Evolutionary conservation across 306 rosid genomes (phyloP), one percentile per base, ranked within the genome.

Genomic region (Prunus fruticosa): DNA sequence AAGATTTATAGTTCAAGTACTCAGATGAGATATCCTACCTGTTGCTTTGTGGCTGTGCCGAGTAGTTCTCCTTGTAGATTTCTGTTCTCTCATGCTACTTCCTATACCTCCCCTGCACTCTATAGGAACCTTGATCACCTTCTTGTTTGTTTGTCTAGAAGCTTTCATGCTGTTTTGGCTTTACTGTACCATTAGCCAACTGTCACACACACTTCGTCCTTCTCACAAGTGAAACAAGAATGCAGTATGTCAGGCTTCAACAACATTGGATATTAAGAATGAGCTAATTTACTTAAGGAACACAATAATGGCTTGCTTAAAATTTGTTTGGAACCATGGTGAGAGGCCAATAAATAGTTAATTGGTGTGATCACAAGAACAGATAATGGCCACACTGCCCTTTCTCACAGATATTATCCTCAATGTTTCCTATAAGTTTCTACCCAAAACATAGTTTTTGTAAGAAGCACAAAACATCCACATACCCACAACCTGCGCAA

Each of bases 91-190:
- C 54, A 5, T 49, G 30, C 69, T 41, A 58, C 67, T 15, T 27
- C 85, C 64, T 64, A 61, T 43, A 68, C 80, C 75, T 27, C 61
- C 73, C 67, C 54, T 74, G 78, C 86, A 51, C 62, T 77, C 84
- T 74, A 64, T 69, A 58, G 84, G 77, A 82, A 76, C 79, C 79
- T 84, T 88, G 49, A 47, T 68, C 41, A 84, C 76, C 46, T 79
- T 86, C n/a, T 67, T 65, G 53, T 47, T 75, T 38, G 45, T 73
- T 58, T 78, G 67, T 64, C 70, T 80, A 25, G 75, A 76, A 11
- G 71, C 51, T 67, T 71, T 88, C 97, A 88, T 89, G 83, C 51
- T 64, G 60, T 69, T 60, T 64, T 78, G 64, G 73, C 64, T 80
- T 79, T 83, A 81, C 91, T n/a, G 76, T 69, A 61, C 76, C 32